Evolutionary conservation across 106 monocot genomes (phyloP).

Genomic region (Posidonia australis): DNA sequence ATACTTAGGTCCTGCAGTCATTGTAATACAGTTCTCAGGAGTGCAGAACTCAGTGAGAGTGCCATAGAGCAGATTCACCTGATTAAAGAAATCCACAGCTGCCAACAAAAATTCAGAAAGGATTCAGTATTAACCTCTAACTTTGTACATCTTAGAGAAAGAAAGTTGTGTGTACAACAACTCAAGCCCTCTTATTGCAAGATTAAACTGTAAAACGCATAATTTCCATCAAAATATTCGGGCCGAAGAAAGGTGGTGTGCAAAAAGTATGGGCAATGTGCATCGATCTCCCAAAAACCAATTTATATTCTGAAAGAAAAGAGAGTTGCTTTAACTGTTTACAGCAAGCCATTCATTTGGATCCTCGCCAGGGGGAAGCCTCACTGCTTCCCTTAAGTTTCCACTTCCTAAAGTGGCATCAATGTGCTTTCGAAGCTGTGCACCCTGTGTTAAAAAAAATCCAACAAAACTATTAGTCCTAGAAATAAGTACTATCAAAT

Average conservation of each 20-base stretch:
- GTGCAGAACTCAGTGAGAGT: conserved; percentile 96
- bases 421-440: conserved; percentile 86
- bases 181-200: not conserved
- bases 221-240: not conserved
- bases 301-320: not conserved
- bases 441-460: conserved; percentile 46
- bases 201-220: not conserved
- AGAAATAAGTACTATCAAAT: not conserved
- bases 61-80: conserved; percentile 95
- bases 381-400: conserved; percentile 92
- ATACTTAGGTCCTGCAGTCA: conserved; percentile 98
- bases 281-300: not conserved
- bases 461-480: not conserved
- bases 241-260: not conserved
- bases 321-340: conserved; percentile 40
- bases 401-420: conserved; percentile 99
- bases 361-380: conserved; percentile 96
- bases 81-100: conserved; percentile 99
- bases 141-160: not conserved
- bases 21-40: conserved; percentile 88
- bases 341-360: conserved; percentile 96
- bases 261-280: not conserved
- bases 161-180: not conserved
- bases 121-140: not conserved
- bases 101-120: conserved; percentile 22